Evolutionary conservation across 75 land plant species (phyloP).

Genomic region (Sequoiadendron giganteum): DNA sequence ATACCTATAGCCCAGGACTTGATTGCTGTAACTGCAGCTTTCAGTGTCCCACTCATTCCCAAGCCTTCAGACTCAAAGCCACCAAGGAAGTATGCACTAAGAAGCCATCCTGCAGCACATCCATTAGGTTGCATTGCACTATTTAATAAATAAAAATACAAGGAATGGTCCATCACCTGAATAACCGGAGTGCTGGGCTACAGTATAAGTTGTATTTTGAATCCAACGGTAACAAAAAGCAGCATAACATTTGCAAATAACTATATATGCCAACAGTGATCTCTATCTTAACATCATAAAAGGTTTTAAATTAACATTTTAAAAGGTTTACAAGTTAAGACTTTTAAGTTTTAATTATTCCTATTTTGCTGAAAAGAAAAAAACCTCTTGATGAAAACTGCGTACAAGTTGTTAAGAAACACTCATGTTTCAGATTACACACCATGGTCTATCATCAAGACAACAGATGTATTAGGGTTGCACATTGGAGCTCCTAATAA

Average conservation of each 20-base stretch:
- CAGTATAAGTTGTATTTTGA: neutral
- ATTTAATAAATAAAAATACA: neutral
- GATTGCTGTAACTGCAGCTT: conserved; percentile 57
- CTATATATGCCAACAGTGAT: neutral
- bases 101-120: conserved; percentile 70
- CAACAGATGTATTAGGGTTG: neutral
- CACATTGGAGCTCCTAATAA: neutral
- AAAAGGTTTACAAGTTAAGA: neutral
- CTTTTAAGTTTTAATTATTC: neutral
- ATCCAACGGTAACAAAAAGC: neutral
- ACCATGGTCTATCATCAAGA: neutral
- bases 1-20: conserved; percentile 95
- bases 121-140: neutral
- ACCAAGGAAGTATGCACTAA: conserved; percentile 89
- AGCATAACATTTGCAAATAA: neutral
- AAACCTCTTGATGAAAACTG: neutral
- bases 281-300: neutral
- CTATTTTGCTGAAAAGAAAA: neutral
- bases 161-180: neutral
- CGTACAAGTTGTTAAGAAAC: neutral
- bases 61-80: conserved; percentile 88
- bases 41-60: conserved; percentile 61
- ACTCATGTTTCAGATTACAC: neutral
- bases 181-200: neutral
- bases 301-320: neutral